These are phyloP conservation scores for Heterotrichella gracilis DNA, from an alignment of 352 stramenopile genomes.

Conservation along the genomic window DNA sequence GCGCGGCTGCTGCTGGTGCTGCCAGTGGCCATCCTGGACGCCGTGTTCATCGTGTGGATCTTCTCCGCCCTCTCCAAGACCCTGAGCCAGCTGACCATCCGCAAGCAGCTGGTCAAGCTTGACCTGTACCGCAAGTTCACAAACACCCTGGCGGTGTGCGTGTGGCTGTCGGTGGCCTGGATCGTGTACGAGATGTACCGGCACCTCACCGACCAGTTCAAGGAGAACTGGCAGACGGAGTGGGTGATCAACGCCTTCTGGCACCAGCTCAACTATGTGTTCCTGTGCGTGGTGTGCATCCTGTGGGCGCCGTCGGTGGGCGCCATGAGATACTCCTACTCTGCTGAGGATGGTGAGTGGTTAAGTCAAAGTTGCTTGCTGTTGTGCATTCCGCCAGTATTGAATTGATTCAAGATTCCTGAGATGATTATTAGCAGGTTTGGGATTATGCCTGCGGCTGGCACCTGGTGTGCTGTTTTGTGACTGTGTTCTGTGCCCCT, in stretches of 20 bases:
- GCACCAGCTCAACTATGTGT: conserved; percentile 15
- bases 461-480: no score
- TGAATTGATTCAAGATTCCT: no score
- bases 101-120: conserved; percentile 14
- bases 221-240: conserved; percentile 14
- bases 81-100: not conserved
- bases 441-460: no score
- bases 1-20: conserved; percentile 13
- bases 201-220: conserved; percentile 7
- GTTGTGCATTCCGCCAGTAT: no score
- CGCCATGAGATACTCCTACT: conserved; percentile 12
- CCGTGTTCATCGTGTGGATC: conserved; percentile 14
- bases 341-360: no score
- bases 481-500: no score
- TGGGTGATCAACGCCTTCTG: conserved; percentile 16
- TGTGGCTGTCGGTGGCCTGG: not conserved
- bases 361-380: no score
- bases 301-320: conserved; percentile 10
- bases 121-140: conserved; percentile 13
- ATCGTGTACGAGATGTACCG: conserved; percentile 13
- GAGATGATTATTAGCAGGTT: no score
- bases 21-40: conserved; percentile 13
- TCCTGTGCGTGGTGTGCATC: conserved; percentile 11
- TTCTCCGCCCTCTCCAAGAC: conserved; percentile 12
- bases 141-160: not conserved